These are phyloP conservation scores for Diaporthe sp. DNA, from an alignment of 2,329 filamentous ascomycete genomes.

Conservation along the genomic window DNA sequence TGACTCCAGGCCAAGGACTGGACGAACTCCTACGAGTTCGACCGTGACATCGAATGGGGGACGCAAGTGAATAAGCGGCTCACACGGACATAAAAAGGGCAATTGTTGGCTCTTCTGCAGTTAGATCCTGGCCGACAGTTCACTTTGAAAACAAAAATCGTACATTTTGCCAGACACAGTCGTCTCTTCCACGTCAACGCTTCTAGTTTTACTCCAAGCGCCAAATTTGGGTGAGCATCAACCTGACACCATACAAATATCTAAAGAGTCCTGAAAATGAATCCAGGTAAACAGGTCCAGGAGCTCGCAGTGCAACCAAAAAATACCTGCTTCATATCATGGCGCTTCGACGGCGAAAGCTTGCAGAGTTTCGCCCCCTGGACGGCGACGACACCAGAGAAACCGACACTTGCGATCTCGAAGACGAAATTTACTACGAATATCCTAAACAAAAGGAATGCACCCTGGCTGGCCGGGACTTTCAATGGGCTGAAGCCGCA, in stretches of 20 bases:
- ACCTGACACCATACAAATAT: not conserved
- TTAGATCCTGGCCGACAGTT: not conserved
- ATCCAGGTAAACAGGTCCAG: not conserved
- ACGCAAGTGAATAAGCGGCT: not conserved
- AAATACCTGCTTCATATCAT: no score
- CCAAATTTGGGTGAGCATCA: not conserved
- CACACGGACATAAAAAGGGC: no score
- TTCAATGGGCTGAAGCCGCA: not conserved
- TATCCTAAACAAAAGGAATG: not conserved
- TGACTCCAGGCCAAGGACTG: not conserved
- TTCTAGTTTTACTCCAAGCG: not conserved
- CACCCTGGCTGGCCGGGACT: not conserved
- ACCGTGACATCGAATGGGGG: not conserved
- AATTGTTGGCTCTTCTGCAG: no score
- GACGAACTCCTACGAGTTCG: not conserved
- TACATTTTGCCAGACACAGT: not conserved
- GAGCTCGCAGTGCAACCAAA: no score
- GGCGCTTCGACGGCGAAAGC: not conserved
- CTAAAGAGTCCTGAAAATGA: not conserved
- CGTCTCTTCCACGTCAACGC: not conserved
- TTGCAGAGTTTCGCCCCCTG: not conserved
- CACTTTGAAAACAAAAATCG: not conserved
- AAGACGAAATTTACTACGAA: no score
- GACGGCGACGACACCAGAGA: not conserved
- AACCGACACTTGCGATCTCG: not conserved